A percentile compares a stretch with the other conserved stretches of the same genome.
phyloP scores from a whole-genome alignment of 257 asterid genomes.

The Ilex aquifolium region DNA sequence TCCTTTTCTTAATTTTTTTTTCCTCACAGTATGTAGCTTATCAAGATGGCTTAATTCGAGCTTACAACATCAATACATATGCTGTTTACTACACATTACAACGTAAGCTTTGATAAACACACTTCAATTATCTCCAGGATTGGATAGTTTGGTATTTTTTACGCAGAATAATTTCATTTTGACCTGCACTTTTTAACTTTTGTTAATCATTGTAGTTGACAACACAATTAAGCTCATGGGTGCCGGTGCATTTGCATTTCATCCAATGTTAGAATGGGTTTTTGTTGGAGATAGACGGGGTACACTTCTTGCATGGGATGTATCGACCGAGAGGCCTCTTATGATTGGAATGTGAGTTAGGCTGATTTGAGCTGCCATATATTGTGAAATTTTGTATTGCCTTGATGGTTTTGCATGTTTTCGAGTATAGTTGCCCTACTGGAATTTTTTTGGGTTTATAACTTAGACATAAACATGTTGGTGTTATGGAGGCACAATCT shows the following conservation, averaged over 20 bases:
- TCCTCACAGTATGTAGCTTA: conserved; percentile 90
- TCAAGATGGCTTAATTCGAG: conserved; percentile 95
- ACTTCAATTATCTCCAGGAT: conserved; percentile 10
- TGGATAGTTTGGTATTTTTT: conserved; percentile 5
- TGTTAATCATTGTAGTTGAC: conserved; percentile 57
- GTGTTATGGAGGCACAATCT: no score
- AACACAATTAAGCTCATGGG: conserved; percentile 93
- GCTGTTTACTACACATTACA: conserved; percentile 93
- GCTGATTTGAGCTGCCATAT: not conserved
- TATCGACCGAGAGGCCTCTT: conserved; percentile 95
- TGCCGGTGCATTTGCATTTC: conserved; percentile 98
- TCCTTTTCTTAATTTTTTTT: conserved; percentile 7
- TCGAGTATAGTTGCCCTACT: no score
- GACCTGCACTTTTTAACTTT: conserved; percentile 10
- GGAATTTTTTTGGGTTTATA: no score
- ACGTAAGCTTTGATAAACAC: conserved; percentile 51
- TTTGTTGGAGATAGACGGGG: conserved; percentile 99
- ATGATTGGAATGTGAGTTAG: conserved; percentile 96
- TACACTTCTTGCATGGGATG: conserved; percentile 99
- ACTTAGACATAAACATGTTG: no score
- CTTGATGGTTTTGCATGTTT: no score
- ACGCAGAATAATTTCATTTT: conserved; percentile 7
- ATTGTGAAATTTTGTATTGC: no score
- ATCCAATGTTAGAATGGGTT: conserved; percentile 95
- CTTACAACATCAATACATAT: conserved; percentile 87